Evolutionary conservation across 371 early-diverging fungal species (phyloP).

Genomic region (Rhizopus arrhizus): DNA sequence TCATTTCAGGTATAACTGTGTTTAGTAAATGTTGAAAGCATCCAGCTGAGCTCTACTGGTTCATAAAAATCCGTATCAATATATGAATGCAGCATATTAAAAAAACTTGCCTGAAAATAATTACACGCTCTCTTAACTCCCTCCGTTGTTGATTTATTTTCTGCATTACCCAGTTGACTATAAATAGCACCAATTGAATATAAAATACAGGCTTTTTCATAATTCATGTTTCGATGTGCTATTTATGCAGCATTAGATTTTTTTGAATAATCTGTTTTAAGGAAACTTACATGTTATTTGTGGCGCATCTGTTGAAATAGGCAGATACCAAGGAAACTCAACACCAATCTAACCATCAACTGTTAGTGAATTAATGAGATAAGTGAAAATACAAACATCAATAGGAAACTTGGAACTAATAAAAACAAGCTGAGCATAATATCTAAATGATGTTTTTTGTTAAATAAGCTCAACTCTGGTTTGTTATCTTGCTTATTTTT

Average conservation of each 20-base stretch:
- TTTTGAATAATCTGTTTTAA: neutral
- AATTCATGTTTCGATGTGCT: slow-evolving; percentile 70
- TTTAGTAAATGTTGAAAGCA: slow-evolving; percentile 67
- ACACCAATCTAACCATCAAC: slow-evolving; percentile 54
- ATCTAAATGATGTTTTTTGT: slow-evolving; percentile 48
- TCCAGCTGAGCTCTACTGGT: slow-evolving; percentile 76
- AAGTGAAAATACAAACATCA: slow-evolving; percentile 58
- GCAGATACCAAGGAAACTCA: slow-evolving; percentile 71
- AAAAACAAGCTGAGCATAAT: slow-evolving; percentile 84
- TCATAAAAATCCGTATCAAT: neutral
- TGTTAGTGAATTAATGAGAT: too few relatives aligned
- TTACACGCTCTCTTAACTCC: slow-evolving; percentile 78
- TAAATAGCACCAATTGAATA: slow-evolving; percentile 87
- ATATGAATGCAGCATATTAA: neutral
- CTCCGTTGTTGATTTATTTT: slow-evolving; percentile 69
- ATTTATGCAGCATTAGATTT: slow-evolving; percentile 19
- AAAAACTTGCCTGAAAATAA: slow-evolving; percentile 70
- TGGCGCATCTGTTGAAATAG: slow-evolving; percentile 42
- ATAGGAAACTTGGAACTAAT: slow-evolving; percentile 84
- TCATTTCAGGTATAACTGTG: slow-evolving; percentile 57
- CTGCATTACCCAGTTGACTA: slow-evolving; percentile 73
- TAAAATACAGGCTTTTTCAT: slow-evolving; percentile 81
- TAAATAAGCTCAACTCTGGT: neutral
- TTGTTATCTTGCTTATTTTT: slow-evolving; percentile 14
- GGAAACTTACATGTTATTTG: slow-evolving; percentile 30